These are phyloP conservation scores for Ogataea wickerhamii DNA, from an alignment of 805 yeast genomes.

Conservation along the genomic window DNA sequence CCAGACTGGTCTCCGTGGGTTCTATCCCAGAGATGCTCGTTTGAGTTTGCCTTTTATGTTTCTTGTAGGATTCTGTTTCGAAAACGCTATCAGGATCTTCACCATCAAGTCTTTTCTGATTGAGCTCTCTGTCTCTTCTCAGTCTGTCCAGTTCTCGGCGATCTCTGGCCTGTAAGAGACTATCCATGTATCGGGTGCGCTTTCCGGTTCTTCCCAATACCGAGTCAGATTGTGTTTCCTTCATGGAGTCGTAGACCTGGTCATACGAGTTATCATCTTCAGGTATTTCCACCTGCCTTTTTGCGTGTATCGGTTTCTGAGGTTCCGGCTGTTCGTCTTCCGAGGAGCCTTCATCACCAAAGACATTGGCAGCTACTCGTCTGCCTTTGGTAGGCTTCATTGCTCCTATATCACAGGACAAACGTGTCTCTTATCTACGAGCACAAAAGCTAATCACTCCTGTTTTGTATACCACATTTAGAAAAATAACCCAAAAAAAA, in stretches of 20 bases:
- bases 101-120: slow-evolving; percentile 39
- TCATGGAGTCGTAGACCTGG: slow-evolving; percentile 44
- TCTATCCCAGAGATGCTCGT: neutral
- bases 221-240: slow-evolving; percentile 16
- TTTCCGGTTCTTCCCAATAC: slow-evolving; percentile 23
- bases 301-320: slow-evolving; percentile 1
- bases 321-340: slow-evolving; percentile 3
- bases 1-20: neutral
- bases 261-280: slow-evolving; percentile 36
- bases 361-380: neutral
- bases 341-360: slow-evolving; percentile 2
- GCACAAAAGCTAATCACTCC: too few relatives aligned
- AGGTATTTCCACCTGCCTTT: neutral
- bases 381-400: slow-evolving; percentile 6
- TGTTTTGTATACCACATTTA: too few relatives aligned
- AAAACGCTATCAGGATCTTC: slow-evolving; percentile 42
- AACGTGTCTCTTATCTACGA: too few relatives aligned
- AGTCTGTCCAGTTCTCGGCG: slow-evolving; percentile 44
- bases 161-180: slow-evolving; percentile 41
- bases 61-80: slow-evolving; percentile 46
- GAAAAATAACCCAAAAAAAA: too few relatives aligned
- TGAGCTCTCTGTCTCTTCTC: slow-evolving; percentile 36
- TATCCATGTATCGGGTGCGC: slow-evolving; percentile 35
- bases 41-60: slow-evolving; percentile 27
- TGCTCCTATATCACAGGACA: too few relatives aligned